These are phyloP conservation scores for Saccharomyces hybrid DNA, from an alignment of 1,139 yeast species.

Conservation along the genomic window DNA sequence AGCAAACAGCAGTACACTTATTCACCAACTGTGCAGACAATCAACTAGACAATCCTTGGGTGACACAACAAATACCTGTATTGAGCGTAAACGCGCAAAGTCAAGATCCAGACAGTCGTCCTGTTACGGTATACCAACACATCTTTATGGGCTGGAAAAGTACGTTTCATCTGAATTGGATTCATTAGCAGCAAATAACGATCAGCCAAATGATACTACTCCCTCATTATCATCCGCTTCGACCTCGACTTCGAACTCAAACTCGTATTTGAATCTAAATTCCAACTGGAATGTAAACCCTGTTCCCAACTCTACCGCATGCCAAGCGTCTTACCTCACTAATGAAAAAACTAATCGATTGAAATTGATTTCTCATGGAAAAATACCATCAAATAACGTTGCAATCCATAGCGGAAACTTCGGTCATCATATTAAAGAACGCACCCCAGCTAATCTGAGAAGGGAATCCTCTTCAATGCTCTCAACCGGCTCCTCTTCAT, in stretches of 20 bases:
- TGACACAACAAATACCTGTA: neutral
- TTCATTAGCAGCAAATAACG: conserved; percentile 13
- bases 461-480: neutral
- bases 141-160: conserved; percentile 26
- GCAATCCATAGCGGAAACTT: neutral
- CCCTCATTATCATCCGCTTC: conserved; percentile 1
- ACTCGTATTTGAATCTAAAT: neutral
- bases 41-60: neutral
- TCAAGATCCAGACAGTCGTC: conserved; percentile 9
- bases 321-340: neutral
- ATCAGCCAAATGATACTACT: conserved; percentile 1
- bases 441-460: neutral
- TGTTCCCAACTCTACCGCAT: neutral
- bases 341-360: neutral
- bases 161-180: conserved; percentile 26
- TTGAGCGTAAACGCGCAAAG: neutral
- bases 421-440: neutral
- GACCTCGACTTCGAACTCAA: neutral
- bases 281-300: neutral
- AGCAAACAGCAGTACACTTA: conserved; percentile 14
- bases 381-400: neutral
- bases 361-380: neutral
- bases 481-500: neutral
- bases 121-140: conserved; percentile 27
- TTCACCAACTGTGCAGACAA: conserved; percentile 12